Conservation (phyloP, 805 yeast species). For the Cyberlindnera mississippiensis region DNA sequence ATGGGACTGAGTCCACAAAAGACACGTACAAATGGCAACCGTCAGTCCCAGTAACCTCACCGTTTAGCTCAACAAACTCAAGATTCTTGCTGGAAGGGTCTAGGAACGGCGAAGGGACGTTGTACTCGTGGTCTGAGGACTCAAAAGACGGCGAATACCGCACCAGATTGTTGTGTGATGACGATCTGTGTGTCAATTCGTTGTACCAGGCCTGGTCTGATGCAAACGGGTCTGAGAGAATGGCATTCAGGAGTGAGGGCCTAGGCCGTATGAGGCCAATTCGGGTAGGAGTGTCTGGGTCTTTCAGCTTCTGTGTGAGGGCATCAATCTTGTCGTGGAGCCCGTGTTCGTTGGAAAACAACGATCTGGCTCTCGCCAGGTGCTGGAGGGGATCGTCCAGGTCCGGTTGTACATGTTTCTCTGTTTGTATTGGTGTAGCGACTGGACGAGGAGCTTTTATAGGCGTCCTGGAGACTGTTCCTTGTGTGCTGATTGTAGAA, state of each 20-base stretch:
- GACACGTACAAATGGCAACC: slow-evolving; percentile 31
- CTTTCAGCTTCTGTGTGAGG: slow-evolving; percentile 13
- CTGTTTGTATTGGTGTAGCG: too few species aligned
- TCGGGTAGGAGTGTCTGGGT: slow-evolving; percentile 22
- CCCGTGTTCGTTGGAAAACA: slow-evolving; percentile 24
- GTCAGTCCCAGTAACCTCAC: slow-evolving; percentile 14
- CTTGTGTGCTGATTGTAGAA: slow-evolving; percentile 6
- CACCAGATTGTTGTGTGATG: slow-evolving; percentile 10
- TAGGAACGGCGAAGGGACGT: slow-evolving; percentile 29
- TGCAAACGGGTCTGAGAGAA: slow-evolving; percentile 32
- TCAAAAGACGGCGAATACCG: slow-evolving; percentile 24
- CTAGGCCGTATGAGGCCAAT: slow-evolving; percentile 29
- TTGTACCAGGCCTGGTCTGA: slow-evolving; percentile 30
- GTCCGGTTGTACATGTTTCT: not conserved
- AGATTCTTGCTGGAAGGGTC: slow-evolving; percentile 7
- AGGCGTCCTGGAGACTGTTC: slow-evolving; percentile 5
- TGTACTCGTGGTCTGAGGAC: slow-evolving; percentile 15
- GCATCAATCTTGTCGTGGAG: slow-evolving; percentile 27
- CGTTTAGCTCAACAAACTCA: slow-evolving; percentile 28
- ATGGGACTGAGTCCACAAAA: slow-evolving; percentile 16
- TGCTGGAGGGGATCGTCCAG: slow-evolving; percentile 15
- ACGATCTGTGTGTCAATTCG: slow-evolving; percentile 10
- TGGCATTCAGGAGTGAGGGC: slow-evolving; percentile 25
- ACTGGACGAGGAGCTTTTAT: too few species aligned
- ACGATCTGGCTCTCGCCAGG: slow-evolving; percentile 13